A percentile compares a stretch with the other conserved stretches of the same genome.
Evolutionary conservation across 352 stramenopile species (phyloP).

Genomic region (Phytophthora crassamura): DNA sequence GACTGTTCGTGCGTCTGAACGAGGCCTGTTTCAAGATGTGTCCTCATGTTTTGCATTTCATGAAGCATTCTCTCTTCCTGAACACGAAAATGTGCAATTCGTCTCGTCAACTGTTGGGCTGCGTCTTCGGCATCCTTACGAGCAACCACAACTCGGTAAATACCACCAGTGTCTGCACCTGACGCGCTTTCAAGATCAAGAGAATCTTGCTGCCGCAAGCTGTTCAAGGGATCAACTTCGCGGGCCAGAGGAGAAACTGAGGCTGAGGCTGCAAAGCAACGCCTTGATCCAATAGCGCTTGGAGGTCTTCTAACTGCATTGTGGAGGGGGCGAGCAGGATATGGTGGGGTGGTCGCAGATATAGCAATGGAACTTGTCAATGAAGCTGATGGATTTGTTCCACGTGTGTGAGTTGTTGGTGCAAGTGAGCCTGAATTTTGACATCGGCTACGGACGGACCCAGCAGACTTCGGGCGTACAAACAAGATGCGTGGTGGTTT

Average conservation of each 20-base stretch:
- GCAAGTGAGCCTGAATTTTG: slow-evolving; percentile 2
- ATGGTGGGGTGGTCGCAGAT: slow-evolving; percentile 9
- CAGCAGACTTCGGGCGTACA: slow-evolving; percentile 33
- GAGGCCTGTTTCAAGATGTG: slow-evolving; percentile 37
- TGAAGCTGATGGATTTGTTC: background rate
- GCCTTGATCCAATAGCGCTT: slow-evolving; percentile 26
- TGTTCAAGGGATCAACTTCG: background rate
- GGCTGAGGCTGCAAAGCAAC: slow-evolving; percentile 4
- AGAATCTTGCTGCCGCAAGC: slow-evolving; percentile 1
- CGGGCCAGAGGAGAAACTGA: slow-evolving; percentile 1
- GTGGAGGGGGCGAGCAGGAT: slow-evolving; percentile 14
- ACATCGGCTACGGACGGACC: slow-evolving; percentile 2
- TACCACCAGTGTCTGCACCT: slow-evolving; percentile 19
- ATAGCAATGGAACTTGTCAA: slow-evolving; percentile 5
- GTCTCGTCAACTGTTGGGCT: slow-evolving; percentile 51
- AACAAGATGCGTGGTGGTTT: slow-evolving; percentile 38
- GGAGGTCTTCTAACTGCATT: slow-evolving; percentile 21
- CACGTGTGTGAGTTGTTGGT: background rate
- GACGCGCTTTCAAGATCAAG: background rate
- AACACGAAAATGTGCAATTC: slow-evolving; percentile 58
- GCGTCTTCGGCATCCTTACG: slow-evolving; percentile 64
- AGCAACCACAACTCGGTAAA: slow-evolving; percentile 54
- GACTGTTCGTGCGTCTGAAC: slow-evolving; percentile 2
- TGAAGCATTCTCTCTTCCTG: slow-evolving; percentile 64
- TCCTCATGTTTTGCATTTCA: slow-evolving; percentile 60